Conservation (phyloP, 2,329 filamentous ascomycete genomes). For the Penicillium sp. region DNA sequence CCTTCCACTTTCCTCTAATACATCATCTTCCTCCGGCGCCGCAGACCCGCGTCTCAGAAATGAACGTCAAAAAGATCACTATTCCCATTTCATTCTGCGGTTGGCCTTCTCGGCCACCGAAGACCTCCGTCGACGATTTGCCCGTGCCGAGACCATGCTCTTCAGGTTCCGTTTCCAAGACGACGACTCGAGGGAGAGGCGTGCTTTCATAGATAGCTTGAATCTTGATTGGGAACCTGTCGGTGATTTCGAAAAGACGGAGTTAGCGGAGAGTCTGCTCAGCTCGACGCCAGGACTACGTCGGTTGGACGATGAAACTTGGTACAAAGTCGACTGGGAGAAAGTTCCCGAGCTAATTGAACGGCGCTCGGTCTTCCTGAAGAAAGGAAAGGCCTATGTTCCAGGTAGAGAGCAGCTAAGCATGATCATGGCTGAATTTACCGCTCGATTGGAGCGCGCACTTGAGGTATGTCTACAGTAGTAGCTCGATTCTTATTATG, state of each 20-base stretch:
- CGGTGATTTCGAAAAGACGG: slow-evolving; percentile 73
- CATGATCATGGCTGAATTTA: slow-evolving; percentile 87
- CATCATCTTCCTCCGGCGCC: slow-evolving; percentile 56
- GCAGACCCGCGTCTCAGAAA: slow-evolving; percentile 55
- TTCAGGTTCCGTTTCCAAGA: slow-evolving; percentile 78
- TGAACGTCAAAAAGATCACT: slow-evolving; percentile 92
- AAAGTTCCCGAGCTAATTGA: slow-evolving; percentile 88
- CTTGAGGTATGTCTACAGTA: slow-evolving; percentile 64
- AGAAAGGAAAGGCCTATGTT: slow-evolving; percentile 83
- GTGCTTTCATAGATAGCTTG: slow-evolving; percentile 72
- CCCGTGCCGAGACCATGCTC: slow-evolving; percentile 81
- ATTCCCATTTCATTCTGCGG: slow-evolving; percentile 93
- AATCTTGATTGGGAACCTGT: slow-evolving; percentile 84
- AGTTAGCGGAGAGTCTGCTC: slow-evolving; percentile 61
- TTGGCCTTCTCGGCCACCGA: slow-evolving; percentile 90
- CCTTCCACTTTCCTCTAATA: slow-evolving; percentile 75
- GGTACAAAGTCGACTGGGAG: slow-evolving; percentile 97
- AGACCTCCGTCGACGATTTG: slow-evolving; percentile 82
- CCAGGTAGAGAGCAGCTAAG: slow-evolving; percentile 81
- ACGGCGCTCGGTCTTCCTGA: slow-evolving; percentile 70
- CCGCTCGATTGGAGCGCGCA: slow-evolving; percentile 71
- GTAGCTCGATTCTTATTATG: slow-evolving; percentile 5
- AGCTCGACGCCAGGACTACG: slow-evolving; percentile 54
- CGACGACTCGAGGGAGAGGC: slow-evolving; percentile 72
- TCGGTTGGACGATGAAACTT: slow-evolving; percentile 71